These are phyloP conservation scores for Dothistroma pini DNA, from an alignment of 2,329 filamentous ascomycete species.

Conservation along the genomic window DNA sequence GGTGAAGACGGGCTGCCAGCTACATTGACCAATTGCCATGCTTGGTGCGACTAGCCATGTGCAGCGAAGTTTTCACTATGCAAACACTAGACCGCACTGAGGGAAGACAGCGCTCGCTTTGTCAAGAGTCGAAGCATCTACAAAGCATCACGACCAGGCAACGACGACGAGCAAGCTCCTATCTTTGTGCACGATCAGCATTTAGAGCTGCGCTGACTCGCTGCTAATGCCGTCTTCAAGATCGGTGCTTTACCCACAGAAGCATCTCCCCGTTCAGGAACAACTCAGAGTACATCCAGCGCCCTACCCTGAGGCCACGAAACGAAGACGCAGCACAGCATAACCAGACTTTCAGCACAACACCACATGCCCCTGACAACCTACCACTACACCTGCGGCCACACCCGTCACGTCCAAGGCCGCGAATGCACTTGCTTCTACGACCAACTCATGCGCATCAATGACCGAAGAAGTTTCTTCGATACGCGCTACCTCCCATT, in stretches of 20 bases:
- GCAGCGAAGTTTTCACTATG: background rate
- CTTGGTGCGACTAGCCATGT: slow-evolving; percentile 1
- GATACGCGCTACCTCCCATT: slow-evolving; percentile 20
- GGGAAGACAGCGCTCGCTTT: background rate
- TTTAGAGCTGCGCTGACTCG: background rate
- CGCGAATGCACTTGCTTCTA: slow-evolving; percentile 25
- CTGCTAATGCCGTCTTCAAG: background rate
- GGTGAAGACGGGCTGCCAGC: background rate
- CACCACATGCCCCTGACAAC: slow-evolving; percentile 24
- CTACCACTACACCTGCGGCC: slow-evolving; percentile 26
- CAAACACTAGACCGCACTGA: background rate
- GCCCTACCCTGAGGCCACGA: background rate
- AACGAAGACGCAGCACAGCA: background rate
- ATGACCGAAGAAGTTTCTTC: slow-evolving; percentile 14
- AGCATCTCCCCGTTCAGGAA: background rate
- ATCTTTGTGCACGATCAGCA: background rate
- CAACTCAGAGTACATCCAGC: background rate
- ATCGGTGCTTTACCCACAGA: background rate
- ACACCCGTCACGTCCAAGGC: slow-evolving; percentile 22
- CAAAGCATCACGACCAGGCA: background rate
- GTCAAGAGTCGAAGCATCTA: background rate
- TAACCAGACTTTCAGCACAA: background rate
- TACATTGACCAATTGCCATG: background rate
- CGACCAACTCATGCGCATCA: slow-evolving; percentile 23
- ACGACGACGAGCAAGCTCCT: background rate